Evolutionary conservation across 352 stramenopile species (phyloP).

Genomic region (Pseudoperonospora humuli): DNA sequence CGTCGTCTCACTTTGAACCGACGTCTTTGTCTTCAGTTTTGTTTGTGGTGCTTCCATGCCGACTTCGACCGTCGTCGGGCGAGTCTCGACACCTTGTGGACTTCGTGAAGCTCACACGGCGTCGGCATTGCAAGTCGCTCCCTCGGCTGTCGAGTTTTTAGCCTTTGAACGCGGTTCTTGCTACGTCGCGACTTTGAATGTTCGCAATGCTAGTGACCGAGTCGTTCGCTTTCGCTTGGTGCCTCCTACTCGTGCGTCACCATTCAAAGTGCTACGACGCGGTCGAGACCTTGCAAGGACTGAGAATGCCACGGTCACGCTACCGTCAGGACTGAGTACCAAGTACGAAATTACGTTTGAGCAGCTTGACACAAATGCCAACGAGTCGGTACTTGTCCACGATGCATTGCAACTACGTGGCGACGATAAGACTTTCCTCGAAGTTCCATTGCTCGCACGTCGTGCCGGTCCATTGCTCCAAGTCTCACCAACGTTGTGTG

Average conservation of each 20-base stretch:
- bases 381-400: constrained; percentile 34
- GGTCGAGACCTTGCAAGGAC: constrained; percentile 53
- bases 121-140: constrained; percentile 53
- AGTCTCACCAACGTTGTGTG: constrained; percentile 46
- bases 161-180: constrained; percentile 48
- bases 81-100: constrained; percentile 17
- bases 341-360: no score
- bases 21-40: constrained; percentile 1
- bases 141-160: constrained; percentile 26
- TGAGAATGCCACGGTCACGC: constrained; percentile 64
- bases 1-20: neutral
- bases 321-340: no score
- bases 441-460: constrained; percentile 62
- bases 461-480: no score
- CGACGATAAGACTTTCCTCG: constrained; percentile 50
- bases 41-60: constrained; percentile 6
- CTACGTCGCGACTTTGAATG: constrained; percentile 51
- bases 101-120: constrained; percentile 12
- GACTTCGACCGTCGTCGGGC: neutral
- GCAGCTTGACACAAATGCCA: constrained; percentile 5
- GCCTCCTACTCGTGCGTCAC: no score
- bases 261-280: no score
- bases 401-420: constrained; percentile 57
- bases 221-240: no score
- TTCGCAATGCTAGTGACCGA: constrained; percentile 77